A percentile compares a stretch with the other conserved stretches of the same genome.
These are phyloP conservation scores for Naumovozyma castellii DNA, from an alignment of 805 yeast genomes.

Conservation along the genomic window DNA sequence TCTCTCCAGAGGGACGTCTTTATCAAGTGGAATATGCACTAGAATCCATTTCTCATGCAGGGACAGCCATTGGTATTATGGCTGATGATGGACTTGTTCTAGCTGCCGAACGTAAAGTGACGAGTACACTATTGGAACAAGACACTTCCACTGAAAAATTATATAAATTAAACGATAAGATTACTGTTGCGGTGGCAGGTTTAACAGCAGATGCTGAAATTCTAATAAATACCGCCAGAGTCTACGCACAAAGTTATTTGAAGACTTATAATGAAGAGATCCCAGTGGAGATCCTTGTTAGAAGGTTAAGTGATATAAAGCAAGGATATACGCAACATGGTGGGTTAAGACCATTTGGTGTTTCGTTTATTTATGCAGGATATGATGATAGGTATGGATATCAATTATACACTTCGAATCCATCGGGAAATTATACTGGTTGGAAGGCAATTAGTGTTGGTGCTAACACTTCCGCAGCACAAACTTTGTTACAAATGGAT, in stretches of 20 bases:
- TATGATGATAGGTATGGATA: slow-evolving; percentile 82
- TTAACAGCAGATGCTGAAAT: slow-evolving; percentile 95
- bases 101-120: slow-evolving; percentile 94
- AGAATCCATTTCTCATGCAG: slow-evolving; percentile 96
- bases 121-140: slow-evolving; percentile 85
- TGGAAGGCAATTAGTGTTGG: slow-evolving; percentile 98
- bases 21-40: slow-evolving; percentile 96
- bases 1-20: slow-evolving; percentile 96
- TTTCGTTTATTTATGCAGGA: slow-evolving; percentile 92
- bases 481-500: slow-evolving; percentile 89
- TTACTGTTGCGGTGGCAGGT: slow-evolving; percentile 94
- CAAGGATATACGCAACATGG: slow-evolving; percentile 99
- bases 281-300: slow-evolving; percentile 87
- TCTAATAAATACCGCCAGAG: slow-evolving; percentile 78
- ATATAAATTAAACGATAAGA: slow-evolving; percentile 72
- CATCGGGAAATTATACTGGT: slow-evolving; percentile 95
- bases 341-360: slow-evolving; percentile 97
- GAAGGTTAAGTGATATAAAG: slow-evolving; percentile 81
- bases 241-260: slow-evolving; percentile 72
- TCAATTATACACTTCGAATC: slow-evolving; percentile 91
- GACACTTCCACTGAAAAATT: slow-evolving; percentile 90
- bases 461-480: slow-evolving; percentile 92
- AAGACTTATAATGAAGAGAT: slow-evolving; percentile 84
- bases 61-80: slow-evolving; percentile 91
- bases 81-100: slow-evolving; percentile 82